Evolutionary conservation across 2,329 filamentous ascomycete species (phyloP).

Genomic region (Diaporthe citri): DNA sequence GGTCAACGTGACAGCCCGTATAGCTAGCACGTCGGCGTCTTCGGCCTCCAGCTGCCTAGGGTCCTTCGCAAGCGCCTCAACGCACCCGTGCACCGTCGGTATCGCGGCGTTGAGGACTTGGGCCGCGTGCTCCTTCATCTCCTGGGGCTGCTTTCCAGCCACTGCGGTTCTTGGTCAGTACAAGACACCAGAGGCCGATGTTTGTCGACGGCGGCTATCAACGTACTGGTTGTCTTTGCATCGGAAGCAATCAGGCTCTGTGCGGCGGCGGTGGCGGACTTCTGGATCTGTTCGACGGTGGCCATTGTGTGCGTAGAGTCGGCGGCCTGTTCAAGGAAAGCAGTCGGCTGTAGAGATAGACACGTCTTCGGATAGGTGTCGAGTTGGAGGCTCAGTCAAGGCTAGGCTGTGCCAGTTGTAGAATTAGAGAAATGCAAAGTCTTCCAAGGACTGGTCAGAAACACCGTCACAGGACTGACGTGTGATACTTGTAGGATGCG

Average conservation of each 20-base stretch:
- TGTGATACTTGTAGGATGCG: not conserved
- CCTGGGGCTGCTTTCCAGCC: slow-evolving; percentile 27
- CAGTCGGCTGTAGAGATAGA: not conserved
- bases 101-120: slow-evolving; percentile 12
- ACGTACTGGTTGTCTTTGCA: slow-evolving; percentile 27
- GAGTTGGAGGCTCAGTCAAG: not conserved
- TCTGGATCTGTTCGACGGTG: slow-evolving; percentile 15
- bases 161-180: slow-evolving; percentile 1
- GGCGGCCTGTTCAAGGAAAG: too few species aligned
- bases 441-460: too few species aligned
- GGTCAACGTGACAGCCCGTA: slow-evolving; percentile 15
- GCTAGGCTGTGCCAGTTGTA: not conserved
- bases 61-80: slow-evolving; percentile 25
- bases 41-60: slow-evolving; percentile 27
- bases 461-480: not conserved
- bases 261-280: slow-evolving; percentile 16
- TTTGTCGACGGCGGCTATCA: not conserved
- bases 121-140: slow-evolving; percentile 31
- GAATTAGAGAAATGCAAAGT: not conserved
- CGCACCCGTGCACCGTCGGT: slow-evolving; percentile 18
- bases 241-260: slow-evolving; percentile 27
- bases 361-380: not conserved
- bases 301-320: not conserved
- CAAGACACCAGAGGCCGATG: too few species aligned
- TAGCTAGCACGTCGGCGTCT: slow-evolving; percentile 15